Conservation (phyloP, 768 basidiomycete genomes). For the Rhodosporidiobolus sp. region DNA sequence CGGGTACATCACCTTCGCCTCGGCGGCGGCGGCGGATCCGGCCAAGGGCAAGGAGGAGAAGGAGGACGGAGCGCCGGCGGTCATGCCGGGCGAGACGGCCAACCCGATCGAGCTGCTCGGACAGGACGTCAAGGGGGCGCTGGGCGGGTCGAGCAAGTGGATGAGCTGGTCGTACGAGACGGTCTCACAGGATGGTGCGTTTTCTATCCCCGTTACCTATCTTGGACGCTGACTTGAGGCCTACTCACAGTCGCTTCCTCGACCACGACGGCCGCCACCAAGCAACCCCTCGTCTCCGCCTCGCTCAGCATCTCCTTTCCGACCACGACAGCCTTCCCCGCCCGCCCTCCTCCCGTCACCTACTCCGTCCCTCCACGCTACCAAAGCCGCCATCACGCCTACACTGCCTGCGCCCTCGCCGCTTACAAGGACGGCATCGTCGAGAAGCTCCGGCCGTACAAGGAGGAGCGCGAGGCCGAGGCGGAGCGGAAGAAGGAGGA, state of each 20-base stretch:
- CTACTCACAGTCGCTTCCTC: not conserved
- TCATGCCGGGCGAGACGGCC: not conserved
- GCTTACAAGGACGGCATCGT: not conserved
- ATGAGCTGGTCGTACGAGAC: not conserved
- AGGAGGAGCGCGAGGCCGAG: not conserved
- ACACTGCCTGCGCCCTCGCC: not conserved
- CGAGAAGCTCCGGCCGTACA: not conserved
- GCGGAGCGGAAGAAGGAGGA: not conserved
- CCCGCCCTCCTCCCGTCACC: not conserved
- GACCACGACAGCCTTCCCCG: not conserved
- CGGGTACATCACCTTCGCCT: constrained; percentile 7
- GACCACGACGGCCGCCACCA: not conserved
- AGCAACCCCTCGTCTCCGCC: not conserved
- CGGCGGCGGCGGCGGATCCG: not conserved
- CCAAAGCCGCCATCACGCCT: constrained; percentile 1
- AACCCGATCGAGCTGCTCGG: not conserved
- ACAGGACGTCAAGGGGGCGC: not conserved
- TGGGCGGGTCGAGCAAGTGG: not conserved
- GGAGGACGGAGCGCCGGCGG: not conserved
- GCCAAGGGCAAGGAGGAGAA: too few relatives aligned
- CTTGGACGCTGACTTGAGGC: not conserved
- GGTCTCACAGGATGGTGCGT: not conserved
- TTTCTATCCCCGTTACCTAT: not conserved
- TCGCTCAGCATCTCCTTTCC: constrained; percentile 4
- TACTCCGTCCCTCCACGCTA: not conserved